Percentiles rank a stretch among this genome's conserved stretches.
phyloP scores from a whole-genome alignment of 179 eudicot genomes.

The Vitellaria paradoxa region DNA sequence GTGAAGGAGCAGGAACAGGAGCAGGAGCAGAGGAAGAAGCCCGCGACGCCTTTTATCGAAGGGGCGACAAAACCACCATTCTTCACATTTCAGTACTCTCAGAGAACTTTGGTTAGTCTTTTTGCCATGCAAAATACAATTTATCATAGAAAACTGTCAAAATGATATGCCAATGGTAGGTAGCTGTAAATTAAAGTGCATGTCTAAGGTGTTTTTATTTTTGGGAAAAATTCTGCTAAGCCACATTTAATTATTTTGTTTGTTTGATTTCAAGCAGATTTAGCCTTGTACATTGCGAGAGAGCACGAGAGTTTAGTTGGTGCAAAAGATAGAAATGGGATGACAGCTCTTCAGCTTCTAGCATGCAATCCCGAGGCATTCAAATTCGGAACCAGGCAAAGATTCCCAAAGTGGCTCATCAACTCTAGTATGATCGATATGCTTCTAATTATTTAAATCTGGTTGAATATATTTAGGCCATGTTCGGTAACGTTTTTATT shows the following conservation, averaged over 20 bases:
- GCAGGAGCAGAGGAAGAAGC: not conserved
- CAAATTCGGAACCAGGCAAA: too few species aligned
- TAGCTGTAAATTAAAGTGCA: too few species aligned
- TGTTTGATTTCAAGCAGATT: not conserved
- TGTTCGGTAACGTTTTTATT: too few species aligned
- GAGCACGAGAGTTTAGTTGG: not conserved
- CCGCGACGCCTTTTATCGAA: not conserved
- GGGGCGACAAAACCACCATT: not conserved
- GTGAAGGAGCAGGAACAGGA: not conserved
- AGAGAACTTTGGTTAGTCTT: constrained; percentile 6
- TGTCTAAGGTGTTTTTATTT: not conserved
- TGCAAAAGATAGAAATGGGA: not conserved
- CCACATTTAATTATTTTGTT: too few species aligned
- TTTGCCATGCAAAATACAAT: too few species aligned
- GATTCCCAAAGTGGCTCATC: not conserved
- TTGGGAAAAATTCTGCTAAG: too few species aligned
- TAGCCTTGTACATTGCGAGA: not conserved
- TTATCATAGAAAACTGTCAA: too few species aligned
- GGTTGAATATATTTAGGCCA: too few species aligned
- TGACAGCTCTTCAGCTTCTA: constrained; percentile 7
- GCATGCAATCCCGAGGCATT: not conserved
- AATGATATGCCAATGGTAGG: too few species aligned
- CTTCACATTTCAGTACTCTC: constrained; percentile 11
- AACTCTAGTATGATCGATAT: not conserved
- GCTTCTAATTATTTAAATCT: too few species aligned